These are phyloP conservation scores for Lichtheimia ramosa DNA, from an alignment of 371 early-diverging fungal genomes.

Conservation along the genomic window DNA sequence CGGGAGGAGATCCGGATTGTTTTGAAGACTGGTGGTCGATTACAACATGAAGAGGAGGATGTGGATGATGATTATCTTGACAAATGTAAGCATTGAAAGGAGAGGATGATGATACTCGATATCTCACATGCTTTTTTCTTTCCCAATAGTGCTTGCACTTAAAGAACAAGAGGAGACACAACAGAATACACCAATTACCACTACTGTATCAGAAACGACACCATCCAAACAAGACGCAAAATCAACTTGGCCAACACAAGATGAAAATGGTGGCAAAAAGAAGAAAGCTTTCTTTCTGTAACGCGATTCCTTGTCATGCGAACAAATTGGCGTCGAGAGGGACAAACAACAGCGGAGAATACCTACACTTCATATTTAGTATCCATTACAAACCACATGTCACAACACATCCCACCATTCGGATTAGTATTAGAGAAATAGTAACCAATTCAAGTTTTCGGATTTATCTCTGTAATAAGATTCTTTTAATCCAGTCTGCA, in stretches of 20 bases:
- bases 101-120: not conserved
- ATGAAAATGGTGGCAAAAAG: slow-evolving; percentile 5
- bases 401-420: too few species aligned
- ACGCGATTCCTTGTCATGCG: too few species aligned
- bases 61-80: slow-evolving; percentile 40
- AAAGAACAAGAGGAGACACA: slow-evolving; percentile 4
- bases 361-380: too few species aligned
- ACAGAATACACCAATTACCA: not conserved
- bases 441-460: too few species aligned
- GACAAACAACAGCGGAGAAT: too few species aligned
- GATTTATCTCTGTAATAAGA: too few species aligned
- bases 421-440: too few species aligned
- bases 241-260: not conserved
- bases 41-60: slow-evolving; percentile 14
- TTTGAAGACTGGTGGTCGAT: slow-evolving; percentile 24
- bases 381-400: too few species aligned
- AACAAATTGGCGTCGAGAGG: too few species aligned
- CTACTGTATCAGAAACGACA: too few species aligned
- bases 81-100: slow-evolving; percentile 21
- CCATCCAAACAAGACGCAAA: not conserved
- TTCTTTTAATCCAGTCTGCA: too few species aligned
- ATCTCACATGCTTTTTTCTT: not conserved
- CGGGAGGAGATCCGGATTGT: slow-evolving; percentile 44
- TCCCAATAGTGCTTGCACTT: slow-evolving; percentile 20
- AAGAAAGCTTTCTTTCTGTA: slow-evolving; percentile 3